A percentile compares a stretch with the other conserved stretches of the same genome.
Evolutionary conservation across 106 monocot genomes (phyloP).

Genomic region (Apostasia shenzhenica): DNA sequence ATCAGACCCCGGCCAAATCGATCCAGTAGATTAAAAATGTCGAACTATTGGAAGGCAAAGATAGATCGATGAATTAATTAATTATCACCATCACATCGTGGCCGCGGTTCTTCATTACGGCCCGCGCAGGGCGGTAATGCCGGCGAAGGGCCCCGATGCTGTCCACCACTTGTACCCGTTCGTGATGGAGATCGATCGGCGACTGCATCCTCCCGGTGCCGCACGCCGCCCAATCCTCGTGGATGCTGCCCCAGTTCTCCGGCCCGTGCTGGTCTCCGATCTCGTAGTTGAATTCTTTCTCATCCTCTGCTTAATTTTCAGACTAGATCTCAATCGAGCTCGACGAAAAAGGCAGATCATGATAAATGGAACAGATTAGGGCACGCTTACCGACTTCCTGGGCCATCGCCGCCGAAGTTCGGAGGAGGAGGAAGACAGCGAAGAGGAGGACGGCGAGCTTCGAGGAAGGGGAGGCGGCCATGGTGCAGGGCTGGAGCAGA

Average conservation of each 20-base stretch:
- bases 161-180: slow-evolving; percentile 6
- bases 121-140: slow-evolving; percentile 7
- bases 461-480: not conserved
- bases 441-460: not conserved
- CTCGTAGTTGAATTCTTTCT: slow-evolving; percentile 25
- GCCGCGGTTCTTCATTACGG: slow-evolving; percentile 21
- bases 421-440: not conserved
- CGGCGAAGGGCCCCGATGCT: slow-evolving; percentile 6
- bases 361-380: not conserved
- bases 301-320: slow-evolving; percentile 3
- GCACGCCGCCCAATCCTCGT: slow-evolving; percentile 19
- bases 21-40: not conserved
- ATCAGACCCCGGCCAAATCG: not conserved
- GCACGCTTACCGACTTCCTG: slow-evolving; percentile 6
- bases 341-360: not conserved
- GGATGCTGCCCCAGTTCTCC: slow-evolving; percentile 18
- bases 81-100: slow-evolving; percentile 18
- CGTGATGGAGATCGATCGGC: slow-evolving; percentile 16
- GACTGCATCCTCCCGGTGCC: slow-evolving; percentile 22
- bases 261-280: slow-evolving; percentile 11
- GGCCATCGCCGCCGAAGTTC: not conserved
- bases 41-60: too few species aligned
- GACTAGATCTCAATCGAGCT: not conserved
- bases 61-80: not conserved
- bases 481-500: not conserved